phyloP scores from a whole-genome alignment of 495 filamentous ascomycete species.

The Trichoderma parareesei region DNA sequence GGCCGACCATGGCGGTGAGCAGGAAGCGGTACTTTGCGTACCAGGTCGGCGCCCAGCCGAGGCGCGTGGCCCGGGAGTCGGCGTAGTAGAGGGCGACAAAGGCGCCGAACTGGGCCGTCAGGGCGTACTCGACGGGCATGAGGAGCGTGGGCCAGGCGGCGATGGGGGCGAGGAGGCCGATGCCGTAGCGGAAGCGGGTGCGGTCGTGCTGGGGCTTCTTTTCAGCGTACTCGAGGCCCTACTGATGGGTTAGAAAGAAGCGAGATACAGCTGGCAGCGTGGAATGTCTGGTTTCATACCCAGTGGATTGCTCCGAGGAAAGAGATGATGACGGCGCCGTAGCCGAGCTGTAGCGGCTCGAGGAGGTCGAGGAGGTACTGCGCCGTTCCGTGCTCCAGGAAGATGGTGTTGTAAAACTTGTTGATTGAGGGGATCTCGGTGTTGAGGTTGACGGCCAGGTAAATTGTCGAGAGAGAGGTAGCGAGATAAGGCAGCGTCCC shows the following conservation, averaged over 20 bases:
- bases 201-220: slow-evolving; percentile 26
- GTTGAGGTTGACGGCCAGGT: slow-evolving; percentile 74
- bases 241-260: background rate
- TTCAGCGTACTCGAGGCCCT: slow-evolving; percentile 58
- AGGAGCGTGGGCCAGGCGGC: slow-evolving; percentile 91
- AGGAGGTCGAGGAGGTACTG: slow-evolving; percentile 66
- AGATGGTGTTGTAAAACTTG: slow-evolving; percentile 35
- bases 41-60: slow-evolving; percentile 86
- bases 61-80: slow-evolving; percentile 64
- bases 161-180: slow-evolving; percentile 74
- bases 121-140: slow-evolving; percentile 76
- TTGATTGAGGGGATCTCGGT: slow-evolving; percentile 54
- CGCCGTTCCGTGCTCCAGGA: slow-evolving; percentile 65
- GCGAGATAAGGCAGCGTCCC: slow-evolving; percentile 86
- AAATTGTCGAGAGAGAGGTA: slow-evolving; percentile 82
- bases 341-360: slow-evolving; percentile 88
- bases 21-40: slow-evolving; percentile 93
- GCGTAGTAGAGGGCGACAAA: slow-evolving; percentile 88
- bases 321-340: slow-evolving; percentile 88
- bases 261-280: background rate
- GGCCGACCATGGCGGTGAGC: slow-evolving; percentile 86
- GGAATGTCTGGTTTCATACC: slow-evolving; percentile 42
- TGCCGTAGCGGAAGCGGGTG: slow-evolving; percentile 58
- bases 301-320: slow-evolving; percentile 97
- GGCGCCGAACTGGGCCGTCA: slow-evolving; percentile 82